phyloP scores from a whole-genome alignment of 345 rosid genomes.

The Populus euphratica region DNA sequence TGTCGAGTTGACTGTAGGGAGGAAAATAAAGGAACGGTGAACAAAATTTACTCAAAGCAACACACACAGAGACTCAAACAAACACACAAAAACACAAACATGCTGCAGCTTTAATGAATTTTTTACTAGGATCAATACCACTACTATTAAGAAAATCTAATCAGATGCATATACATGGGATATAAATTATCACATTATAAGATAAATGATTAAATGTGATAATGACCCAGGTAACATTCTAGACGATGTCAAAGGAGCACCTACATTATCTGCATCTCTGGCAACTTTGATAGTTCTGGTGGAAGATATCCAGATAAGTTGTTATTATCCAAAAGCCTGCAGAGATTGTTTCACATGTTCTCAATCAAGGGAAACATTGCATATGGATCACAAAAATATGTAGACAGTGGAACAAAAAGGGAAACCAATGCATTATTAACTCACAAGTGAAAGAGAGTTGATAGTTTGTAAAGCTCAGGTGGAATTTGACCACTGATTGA shows the following conservation, averaged over 20 bases:
- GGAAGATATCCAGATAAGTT: constrained; percentile 75
- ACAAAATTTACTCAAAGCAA: background rate
- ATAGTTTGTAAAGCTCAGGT: constrained; percentile 51
- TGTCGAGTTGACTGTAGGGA: constrained; percentile 78
- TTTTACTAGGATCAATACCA: background rate
- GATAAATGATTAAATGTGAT: background rate
- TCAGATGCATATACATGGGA: background rate
- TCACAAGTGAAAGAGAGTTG: constrained; percentile 76
- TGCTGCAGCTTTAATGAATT: background rate
- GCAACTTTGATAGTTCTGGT: constrained; percentile 50
- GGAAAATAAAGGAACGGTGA: constrained; percentile 16
- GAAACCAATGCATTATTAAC: constrained; percentile 29
- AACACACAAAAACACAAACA: background rate
- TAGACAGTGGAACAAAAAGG: background rate
- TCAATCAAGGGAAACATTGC: background rate
- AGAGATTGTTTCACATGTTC: background rate
- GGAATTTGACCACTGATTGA: constrained; percentile 75
- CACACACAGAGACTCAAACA: background rate
- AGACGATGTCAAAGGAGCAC: constrained; percentile 10
- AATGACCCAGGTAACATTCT: background rate
- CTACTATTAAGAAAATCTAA: constrained; percentile 7
- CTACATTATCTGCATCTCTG: constrained; percentile 66
- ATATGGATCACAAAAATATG: constrained; percentile 5
- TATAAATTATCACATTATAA: background rate
- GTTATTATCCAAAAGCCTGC: constrained; percentile 80